Evolutionary conservation across 2,329 filamentous ascomycete species (phyloP).

Genomic region (Monilinia laxa): DNA sequence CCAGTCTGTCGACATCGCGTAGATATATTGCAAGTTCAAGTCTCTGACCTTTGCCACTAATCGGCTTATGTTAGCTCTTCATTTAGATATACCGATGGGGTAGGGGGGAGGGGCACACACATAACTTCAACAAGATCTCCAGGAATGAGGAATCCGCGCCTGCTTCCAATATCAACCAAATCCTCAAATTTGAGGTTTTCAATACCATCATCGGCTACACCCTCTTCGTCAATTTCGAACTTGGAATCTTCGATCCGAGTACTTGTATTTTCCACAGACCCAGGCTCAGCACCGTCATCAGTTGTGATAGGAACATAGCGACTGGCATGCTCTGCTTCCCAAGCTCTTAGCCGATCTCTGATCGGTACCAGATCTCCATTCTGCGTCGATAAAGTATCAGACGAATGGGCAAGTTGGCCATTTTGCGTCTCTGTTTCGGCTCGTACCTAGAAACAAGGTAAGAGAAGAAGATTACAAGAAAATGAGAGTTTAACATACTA

Average conservation of each 20-base stretch:
- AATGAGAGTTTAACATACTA: neutral
- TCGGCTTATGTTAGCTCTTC: slow-evolving; percentile 1
- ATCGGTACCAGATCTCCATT: slow-evolving; percentile 32
- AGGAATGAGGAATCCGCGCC: slow-evolving; percentile 37
- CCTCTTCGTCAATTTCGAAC: slow-evolving; percentile 27
- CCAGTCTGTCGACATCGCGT: slow-evolving; percentile 42
- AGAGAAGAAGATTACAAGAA: neutral
- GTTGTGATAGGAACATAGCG: slow-evolving; percentile 1
- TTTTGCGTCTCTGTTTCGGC: neutral
- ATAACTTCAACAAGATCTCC: slow-evolving; percentile 41
- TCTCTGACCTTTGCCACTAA: slow-evolving; percentile 19
- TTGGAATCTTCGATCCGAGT: slow-evolving; percentile 19
- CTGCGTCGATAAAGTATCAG: neutral
- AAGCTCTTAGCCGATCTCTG: slow-evolving; percentile 36
- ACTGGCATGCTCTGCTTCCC: slow-evolving; percentile 23
- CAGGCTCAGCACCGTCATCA: slow-evolving; percentile 16
- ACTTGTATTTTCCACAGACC: slow-evolving; percentile 24
- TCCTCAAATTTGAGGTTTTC: slow-evolving; percentile 47
- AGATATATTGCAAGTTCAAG: slow-evolving; percentile 51
- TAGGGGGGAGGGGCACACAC: slow-evolving; percentile 27
- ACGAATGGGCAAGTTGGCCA: neutral
- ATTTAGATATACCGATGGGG: neutral
- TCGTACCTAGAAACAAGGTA: neutral
- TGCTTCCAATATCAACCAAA: slow-evolving; percentile 46
- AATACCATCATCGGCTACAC: slow-evolving; percentile 29